phyloP scores from a whole-genome alignment of 140 eudicot genomes.

The Eryngium alpinum region DNA sequence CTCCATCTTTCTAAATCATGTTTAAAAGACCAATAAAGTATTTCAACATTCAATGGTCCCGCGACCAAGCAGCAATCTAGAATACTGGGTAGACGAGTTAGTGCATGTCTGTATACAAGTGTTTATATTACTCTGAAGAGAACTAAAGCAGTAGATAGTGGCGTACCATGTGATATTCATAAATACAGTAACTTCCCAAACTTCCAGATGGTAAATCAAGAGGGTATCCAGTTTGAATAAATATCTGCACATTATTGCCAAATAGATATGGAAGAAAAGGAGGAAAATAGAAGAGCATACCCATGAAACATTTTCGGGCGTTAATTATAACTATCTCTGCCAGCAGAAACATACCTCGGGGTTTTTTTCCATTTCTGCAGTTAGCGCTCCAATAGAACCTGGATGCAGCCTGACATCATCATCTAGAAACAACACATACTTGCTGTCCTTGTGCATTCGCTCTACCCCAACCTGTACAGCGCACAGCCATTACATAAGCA shows the following conservation, averaged over 20 bases:
- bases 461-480: constrained; percentile 77
- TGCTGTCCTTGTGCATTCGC: constrained; percentile 84
- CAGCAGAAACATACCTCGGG: constrained; percentile 65
- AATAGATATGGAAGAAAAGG: not conserved
- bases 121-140: constrained; percentile 4
- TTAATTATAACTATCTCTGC: constrained; percentile 9
- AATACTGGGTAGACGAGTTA: not conserved
- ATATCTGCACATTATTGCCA: constrained; percentile 54
- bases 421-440: constrained; percentile 91
- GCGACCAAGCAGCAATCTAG: not conserved
- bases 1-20: not conserved
- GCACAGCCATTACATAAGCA: not conserved
- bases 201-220: constrained; percentile 99
- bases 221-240: constrained; percentile 98
- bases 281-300: not conserved
- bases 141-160: constrained; percentile 9
- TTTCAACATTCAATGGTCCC: not conserved
- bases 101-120: not conserved
- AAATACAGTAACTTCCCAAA: constrained; percentile 98
- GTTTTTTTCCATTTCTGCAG: constrained; percentile 91
- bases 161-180: constrained; percentile 98
- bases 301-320: not conserved
- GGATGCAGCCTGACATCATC: constrained; percentile 99
- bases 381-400: constrained; percentile 91
- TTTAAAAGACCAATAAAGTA: not conserved